phyloP scores from a whole-genome alignment of 2,329 filamentous ascomycete species.

The Fusarium papillatum region DNA sequence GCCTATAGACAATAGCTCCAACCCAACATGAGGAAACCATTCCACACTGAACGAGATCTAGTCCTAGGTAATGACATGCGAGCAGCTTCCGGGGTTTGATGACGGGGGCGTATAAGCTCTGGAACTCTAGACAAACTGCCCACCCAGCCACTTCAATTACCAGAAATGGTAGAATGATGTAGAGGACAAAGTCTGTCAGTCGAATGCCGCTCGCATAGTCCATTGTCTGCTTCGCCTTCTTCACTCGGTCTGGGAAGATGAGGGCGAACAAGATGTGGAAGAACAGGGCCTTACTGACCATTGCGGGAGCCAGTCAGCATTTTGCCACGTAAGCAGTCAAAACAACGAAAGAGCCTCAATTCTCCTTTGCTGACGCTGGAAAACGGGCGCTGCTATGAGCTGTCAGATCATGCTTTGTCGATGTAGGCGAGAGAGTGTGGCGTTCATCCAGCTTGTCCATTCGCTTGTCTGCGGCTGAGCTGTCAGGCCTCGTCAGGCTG shows the following conservation, averaged over 20 bases:
- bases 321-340: too few relatives aligned
- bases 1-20: neutral
- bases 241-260: neutral
- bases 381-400: too few relatives aligned
- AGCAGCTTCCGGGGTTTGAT: neutral
- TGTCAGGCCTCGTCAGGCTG: too few relatives aligned
- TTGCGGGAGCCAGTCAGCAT: too few relatives aligned
- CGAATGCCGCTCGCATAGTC: neutral
- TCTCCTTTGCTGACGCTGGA: too few relatives aligned
- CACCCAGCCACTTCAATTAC: neutral
- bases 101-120: neutral
- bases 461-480: too few relatives aligned
- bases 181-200: neutral
- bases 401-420: too few relatives aligned
- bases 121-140: neutral
- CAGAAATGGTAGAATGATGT: neutral
- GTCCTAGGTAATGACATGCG: neutral
- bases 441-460: too few relatives aligned
- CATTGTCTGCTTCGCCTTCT: neutral
- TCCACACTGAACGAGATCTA: neutral
- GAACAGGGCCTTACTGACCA: neutral
- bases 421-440: too few relatives aligned
- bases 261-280: neutral
- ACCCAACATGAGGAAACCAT: neutral
- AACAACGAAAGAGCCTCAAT: too few relatives aligned